Percentiles rank a stretch among this genome's conserved stretches.
These are phyloP conservation scores for Rosellinia necatrix DNA, from an alignment of 2,329 filamentous ascomycete species.

Conservation along the genomic window DNA sequence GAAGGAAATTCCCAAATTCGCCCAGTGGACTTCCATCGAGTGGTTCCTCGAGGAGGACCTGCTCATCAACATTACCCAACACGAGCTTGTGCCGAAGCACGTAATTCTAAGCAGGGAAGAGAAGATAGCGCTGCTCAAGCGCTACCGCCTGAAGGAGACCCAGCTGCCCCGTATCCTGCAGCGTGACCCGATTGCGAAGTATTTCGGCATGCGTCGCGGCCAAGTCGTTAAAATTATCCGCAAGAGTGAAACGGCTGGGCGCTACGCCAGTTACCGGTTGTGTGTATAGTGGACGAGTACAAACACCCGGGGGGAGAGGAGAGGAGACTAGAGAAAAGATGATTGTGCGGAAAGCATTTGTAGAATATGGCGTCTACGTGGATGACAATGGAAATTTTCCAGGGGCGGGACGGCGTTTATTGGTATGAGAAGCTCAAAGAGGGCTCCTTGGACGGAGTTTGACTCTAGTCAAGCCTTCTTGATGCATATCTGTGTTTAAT, in stretches of 20 bases:
- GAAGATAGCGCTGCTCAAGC: slow-evolving; percentile 80
- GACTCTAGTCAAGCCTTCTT: slow-evolving; percentile 8
- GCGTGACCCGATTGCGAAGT: slow-evolving; percentile 90
- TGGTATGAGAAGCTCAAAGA: slow-evolving; percentile 16
- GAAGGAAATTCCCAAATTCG: slow-evolving; percentile 80
- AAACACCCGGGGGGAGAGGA: neutral
- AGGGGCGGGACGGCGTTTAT: slow-evolving; percentile 31
- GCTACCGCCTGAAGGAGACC: slow-evolving; percentile 96
- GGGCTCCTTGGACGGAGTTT: slow-evolving; percentile 17
- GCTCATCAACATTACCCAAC: slow-evolving; percentile 96
- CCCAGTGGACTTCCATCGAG: slow-evolving; percentile 81
- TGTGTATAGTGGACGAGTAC: slow-evolving; percentile 55
- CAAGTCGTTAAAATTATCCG: slow-evolving; percentile 99
- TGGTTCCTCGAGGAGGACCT: slow-evolving; percentile 95
- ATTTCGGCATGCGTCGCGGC: slow-evolving; percentile 85
- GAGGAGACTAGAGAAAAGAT: slow-evolving; percentile 17
- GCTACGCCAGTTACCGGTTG: slow-evolving; percentile 91
- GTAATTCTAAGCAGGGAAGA: slow-evolving; percentile 88
- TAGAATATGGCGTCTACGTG: slow-evolving; percentile 32
- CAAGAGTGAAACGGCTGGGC: slow-evolving; percentile 90
- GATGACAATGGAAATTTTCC: slow-evolving; percentile 26
- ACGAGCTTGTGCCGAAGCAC: slow-evolving; percentile 94
- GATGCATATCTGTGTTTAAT: slow-evolving; percentile 11
- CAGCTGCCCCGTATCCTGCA: slow-evolving; percentile 91
- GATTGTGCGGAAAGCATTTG: slow-evolving; percentile 24